Conservation (phyloP, 208 protist genomes). For the Leishmania martiniquensis region DNA sequence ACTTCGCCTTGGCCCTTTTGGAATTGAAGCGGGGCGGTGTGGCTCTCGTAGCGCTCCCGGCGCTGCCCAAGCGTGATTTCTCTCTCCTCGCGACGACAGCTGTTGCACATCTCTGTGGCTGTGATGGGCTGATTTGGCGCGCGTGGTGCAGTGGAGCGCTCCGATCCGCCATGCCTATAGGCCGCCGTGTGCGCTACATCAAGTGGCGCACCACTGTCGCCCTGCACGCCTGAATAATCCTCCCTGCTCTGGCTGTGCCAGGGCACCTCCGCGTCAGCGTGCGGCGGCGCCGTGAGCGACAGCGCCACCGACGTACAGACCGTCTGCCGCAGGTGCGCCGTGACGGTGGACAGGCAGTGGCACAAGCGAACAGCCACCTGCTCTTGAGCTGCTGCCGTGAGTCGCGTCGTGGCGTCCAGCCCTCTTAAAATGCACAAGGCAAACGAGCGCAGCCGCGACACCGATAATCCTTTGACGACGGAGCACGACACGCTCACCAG, state of each 20-base stretch:
- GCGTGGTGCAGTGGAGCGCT: neutral
- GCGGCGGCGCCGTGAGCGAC: neutral
- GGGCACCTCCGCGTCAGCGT: neutral
- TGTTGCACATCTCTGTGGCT: neutral
- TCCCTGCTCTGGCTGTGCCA: neutral
- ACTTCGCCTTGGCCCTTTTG: neutral
- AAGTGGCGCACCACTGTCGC: neutral
- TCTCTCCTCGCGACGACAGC: neutral
- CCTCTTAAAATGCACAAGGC: slow-evolving; percentile 46
- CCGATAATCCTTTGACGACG: slow-evolving; percentile 41
- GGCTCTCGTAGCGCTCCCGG: slow-evolving; percentile 14
- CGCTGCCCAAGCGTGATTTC: slow-evolving; percentile 12
- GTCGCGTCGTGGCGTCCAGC: slow-evolving; percentile 47
- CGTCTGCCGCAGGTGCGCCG: slow-evolving; percentile 47
- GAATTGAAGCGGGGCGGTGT: neutral
- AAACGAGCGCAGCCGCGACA: slow-evolving; percentile 51
- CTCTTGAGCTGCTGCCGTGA: slow-evolving; percentile 83
- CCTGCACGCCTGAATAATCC: slow-evolving; percentile 2
- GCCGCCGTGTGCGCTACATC: neutral
- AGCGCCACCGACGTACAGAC: slow-evolving; percentile 10
- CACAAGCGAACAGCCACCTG: slow-evolving; percentile 63
- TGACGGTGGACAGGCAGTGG: slow-evolving; percentile 65
- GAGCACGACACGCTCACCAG: slow-evolving; percentile 54
- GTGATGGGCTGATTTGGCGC: neutral
- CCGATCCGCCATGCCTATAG: neutral